Conservation (phyloP, 2,329 filamentous ascomycete genomes). For the Paecilomyces fulvus region DNA sequence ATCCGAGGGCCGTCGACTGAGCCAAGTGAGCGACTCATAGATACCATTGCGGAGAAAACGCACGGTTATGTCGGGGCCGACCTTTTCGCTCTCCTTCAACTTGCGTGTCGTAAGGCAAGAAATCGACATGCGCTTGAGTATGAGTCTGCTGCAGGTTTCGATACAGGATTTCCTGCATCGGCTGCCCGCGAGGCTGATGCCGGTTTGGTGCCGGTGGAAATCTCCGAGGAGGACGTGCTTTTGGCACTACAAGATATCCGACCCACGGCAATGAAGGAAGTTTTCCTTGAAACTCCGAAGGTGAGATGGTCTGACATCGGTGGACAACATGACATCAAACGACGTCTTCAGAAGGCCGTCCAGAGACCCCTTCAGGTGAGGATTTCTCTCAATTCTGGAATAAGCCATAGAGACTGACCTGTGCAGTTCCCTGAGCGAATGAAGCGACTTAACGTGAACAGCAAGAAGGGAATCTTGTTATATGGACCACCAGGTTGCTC, state of each 20-base stretch:
- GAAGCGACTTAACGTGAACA: constrained; percentile 44
- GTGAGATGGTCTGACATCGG: constrained; percentile 83
- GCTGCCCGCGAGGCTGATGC: constrained; percentile 6
- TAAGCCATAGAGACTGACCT: not conserved
- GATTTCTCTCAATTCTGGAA: not conserved
- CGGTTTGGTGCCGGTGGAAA: constrained; percentile 17
- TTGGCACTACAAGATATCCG: constrained; percentile 59
- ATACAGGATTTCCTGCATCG: not conserved
- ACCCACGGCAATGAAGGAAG: constrained; percentile 80
- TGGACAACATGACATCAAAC: constrained; percentile 70
- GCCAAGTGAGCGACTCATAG: constrained; percentile 45
- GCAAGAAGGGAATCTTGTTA: constrained; percentile 74
- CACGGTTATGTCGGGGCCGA: constrained; percentile 83
- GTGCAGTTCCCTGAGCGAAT: constrained; percentile 43
- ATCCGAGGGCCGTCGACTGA: constrained; percentile 43
- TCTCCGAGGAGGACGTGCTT: constrained; percentile 27
- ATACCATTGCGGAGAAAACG: constrained; percentile 61
- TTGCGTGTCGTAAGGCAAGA: constrained; percentile 39
- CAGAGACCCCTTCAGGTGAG: constrained; percentile 50
- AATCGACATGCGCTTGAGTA: constrained; percentile 20
- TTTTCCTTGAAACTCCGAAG: constrained; percentile 79
- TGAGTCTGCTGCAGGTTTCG: not conserved
- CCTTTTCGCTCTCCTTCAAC: constrained; percentile 55
- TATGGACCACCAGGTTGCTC: constrained; percentile 93
- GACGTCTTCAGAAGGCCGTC: constrained; percentile 52